These are phyloP conservation scores for Starmerella apicola DNA, from an alignment of 805 yeast species.

Conservation along the genomic window DNA sequence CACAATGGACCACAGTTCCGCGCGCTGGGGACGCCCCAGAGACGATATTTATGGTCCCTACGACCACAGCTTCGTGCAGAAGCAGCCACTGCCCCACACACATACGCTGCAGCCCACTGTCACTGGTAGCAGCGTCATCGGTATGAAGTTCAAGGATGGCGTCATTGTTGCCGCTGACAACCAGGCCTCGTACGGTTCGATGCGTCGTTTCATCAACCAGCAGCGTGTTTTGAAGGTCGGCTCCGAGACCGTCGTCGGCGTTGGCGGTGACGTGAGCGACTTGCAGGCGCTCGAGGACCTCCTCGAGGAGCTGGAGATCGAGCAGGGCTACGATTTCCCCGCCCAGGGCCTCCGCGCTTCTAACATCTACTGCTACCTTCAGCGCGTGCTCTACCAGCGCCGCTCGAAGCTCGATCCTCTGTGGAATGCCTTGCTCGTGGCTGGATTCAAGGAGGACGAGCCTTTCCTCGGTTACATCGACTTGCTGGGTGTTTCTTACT, in stretches of 20 bases:
- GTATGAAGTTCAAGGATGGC: constrained; percentile 81
- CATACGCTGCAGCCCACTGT: constrained; percentile 90
- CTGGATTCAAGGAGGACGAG: constrained; percentile 65
- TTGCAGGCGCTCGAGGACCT: constrained; percentile 68
- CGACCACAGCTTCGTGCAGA: constrained; percentile 49
- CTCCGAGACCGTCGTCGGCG: constrained; percentile 73
- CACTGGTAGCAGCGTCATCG: constrained; percentile 92
- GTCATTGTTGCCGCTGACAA: constrained; percentile 92
- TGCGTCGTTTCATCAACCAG: constrained; percentile 71
- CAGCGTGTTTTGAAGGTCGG: constrained; percentile 84
- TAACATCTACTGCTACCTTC: constrained; percentile 75
- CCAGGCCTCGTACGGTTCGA: constrained; percentile 81
- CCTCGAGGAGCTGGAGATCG: constrained; percentile 66
- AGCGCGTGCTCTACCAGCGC: constrained; percentile 72
- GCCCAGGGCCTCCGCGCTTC: constrained; percentile 61
- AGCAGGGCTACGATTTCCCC: constrained; percentile 57
- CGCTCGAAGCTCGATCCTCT: constrained; percentile 90
- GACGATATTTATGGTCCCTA: constrained; percentile 72
- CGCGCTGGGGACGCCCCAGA: constrained; percentile 89
- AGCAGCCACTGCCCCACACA: constrained; percentile 48
- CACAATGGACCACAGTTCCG: constrained; percentile 96
- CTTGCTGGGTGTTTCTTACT: constrained; percentile 79
- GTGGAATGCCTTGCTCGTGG: constrained; percentile 90
- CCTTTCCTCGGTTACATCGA: constrained; percentile 81
- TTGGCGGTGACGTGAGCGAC: constrained; percentile 91